Conservation (phyloP, 345 rosid genomes). For the Citrus unshiu region DNA sequence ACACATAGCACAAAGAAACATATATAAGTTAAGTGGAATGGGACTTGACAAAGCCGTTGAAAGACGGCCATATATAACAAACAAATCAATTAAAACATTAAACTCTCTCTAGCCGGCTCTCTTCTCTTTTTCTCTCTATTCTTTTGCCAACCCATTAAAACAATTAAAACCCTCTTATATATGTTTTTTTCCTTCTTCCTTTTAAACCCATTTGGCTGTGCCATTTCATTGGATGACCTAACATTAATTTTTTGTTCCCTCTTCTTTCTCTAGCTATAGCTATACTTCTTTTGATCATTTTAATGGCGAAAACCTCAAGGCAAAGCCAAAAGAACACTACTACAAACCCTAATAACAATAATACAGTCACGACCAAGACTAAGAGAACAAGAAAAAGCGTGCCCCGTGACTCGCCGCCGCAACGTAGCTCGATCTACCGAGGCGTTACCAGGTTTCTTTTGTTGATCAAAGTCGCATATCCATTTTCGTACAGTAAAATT, state of each 20-base stretch:
- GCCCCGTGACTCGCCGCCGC: conserved; percentile 51
- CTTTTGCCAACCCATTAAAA: neutral
- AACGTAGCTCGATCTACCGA: conserved; percentile 56
- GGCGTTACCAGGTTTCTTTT: conserved; percentile 58
- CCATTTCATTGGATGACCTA: conserved; percentile 11
- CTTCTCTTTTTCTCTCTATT: neutral
- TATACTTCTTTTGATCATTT: neutral
- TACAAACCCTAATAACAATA: neutral
- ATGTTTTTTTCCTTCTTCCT: neutral
- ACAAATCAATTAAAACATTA: neutral
- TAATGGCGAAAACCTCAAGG: conserved; percentile 43
- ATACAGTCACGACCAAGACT: conserved; percentile 9
- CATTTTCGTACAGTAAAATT: neutral
- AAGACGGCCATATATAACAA: conserved; percentile 23
- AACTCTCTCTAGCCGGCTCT: conserved; percentile 13
- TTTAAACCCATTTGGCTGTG: neutral
- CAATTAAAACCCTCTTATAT: neutral
- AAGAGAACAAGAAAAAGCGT: conserved; percentile 52
- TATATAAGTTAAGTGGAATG: neutral
- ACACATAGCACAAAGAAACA: neutral
- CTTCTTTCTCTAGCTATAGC: neutral
- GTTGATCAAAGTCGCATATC: too few relatives aligned
- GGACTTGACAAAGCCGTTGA: conserved; percentile 21
- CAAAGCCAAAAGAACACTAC: conserved; percentile 7
- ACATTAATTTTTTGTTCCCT: neutral